Evolutionary conservation across 2,329 filamentous ascomycete species (phyloP), one percentile per base, ranked within the genome.

Genomic region (Alternaria alternata): DNA sequence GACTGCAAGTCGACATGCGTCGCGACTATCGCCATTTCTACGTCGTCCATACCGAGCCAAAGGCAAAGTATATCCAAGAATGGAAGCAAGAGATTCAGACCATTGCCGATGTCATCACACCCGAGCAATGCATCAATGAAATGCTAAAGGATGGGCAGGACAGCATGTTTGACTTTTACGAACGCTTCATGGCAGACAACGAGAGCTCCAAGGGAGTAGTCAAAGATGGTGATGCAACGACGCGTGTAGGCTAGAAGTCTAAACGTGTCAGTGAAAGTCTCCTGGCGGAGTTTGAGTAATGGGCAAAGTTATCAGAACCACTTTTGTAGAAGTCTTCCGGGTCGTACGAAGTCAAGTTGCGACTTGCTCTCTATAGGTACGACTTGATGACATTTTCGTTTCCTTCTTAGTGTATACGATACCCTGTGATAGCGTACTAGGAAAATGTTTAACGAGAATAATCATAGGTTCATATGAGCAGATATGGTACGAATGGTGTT

Each of bases 11-110:
- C 6, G 65, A 70, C 5, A 46, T 68, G 55, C 67, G 69, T 7
- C 70, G 68, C 11, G 51, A 67, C 34, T 77, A 76, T 49, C 75
- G 75, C 16, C 69, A 75, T 5, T 74, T 69, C 57, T 75, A 65
- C 42, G 64, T 78, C 1, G 74, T 77, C 4, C 75, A 78, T 22
- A 72, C 72, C 0, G 63, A 75, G n/a, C 64, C 73, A 1, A 32
- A 49, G 1, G 62, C 65, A 4, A 24, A 51, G 5, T 58, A 56
- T 18, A 65, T 63, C 9, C 52, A 59, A 22, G 46, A 65, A 11
- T 78, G 75, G 75, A 68, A 63, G 42, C 32, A 67, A 3, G 56
- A 65, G 14, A 68, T 70, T 2, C 63, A 68, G 12, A 71, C 64
- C 11, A 68, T 78, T 24, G 67, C 66, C 2, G 71, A 70, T 34